Evolutionary conservation across 176 grass and related monocot genomes (phyloP).

Genomic region (Zea mays): DNA sequence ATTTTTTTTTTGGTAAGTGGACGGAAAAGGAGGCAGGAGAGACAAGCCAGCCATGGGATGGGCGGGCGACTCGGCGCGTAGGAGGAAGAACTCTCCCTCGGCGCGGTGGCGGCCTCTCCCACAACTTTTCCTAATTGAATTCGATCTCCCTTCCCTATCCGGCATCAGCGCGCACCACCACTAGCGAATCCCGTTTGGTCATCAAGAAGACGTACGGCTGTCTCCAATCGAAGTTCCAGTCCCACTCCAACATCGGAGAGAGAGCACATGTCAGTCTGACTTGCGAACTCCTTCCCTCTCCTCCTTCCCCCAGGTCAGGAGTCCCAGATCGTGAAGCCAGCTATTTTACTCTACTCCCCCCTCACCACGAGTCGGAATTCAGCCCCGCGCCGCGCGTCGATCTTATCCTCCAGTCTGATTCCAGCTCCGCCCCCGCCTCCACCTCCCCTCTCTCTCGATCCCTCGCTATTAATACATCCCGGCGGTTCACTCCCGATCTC

Average conservation of each 20-base stretch:
- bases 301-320: neutral
- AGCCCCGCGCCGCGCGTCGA: neutral
- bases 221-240: neutral
- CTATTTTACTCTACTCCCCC: too few relatives aligned
- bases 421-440: conserved; percentile 20
- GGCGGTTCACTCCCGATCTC: neutral
- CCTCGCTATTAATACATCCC: conserved; percentile 48
- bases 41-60: neutral
- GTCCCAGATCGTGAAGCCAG: conserved; percentile 29
- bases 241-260: neutral
- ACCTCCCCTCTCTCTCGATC: neutral
- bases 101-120: neutral
- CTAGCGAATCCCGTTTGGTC: neutral
- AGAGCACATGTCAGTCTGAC: neutral
- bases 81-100: neutral
- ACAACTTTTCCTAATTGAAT: neutral
- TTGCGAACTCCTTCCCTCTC: neutral
- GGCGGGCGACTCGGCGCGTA: too few relatives aligned
- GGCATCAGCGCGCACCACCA: neutral
- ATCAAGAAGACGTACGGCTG: neutral
- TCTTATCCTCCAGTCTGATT: conserved; percentile 30
- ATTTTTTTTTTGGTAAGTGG: neutral
- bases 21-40: neutral
- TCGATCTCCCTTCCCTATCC: neutral
- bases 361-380: too few relatives aligned